phyloP scores from a whole-genome alignment of 176 grass and related monocot species.

The Avena eriantha region DNA sequence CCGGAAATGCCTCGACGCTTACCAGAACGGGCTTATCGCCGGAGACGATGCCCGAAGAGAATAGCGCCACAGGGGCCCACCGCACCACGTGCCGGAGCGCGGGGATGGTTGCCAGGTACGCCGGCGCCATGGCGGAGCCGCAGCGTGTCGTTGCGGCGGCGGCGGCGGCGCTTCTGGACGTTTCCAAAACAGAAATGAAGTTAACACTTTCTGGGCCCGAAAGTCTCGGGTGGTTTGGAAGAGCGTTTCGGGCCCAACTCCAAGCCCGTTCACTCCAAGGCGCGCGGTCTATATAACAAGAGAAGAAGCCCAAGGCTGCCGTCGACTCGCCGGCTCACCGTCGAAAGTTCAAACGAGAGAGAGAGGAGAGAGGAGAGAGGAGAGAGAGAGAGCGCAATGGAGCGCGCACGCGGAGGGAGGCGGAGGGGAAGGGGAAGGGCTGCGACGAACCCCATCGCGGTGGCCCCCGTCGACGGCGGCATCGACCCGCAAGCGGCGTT shows the following conservation, averaged over 20 bases:
- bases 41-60: slow-evolving; percentile 61
- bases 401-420: too few species aligned
- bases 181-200: background rate
- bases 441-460: background rate
- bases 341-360: background rate
- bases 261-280: background rate
- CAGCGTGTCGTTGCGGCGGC: background rate
- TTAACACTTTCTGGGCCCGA: background rate
- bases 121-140: slow-evolving; percentile 45
- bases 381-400: background rate
- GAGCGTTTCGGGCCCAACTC: background rate
- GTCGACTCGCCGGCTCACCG: slow-evolving; percentile 22
- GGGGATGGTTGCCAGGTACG: slow-evolving; percentile 23
- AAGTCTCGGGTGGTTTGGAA: background rate
- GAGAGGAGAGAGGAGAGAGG: background rate
- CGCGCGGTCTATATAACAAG: background rate
- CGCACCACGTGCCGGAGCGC: slow-evolving; percentile 34
- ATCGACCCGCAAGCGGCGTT: background rate
- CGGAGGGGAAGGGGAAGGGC: background rate
- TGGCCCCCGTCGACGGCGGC: background rate
- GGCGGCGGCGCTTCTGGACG: slow-evolving; percentile 33
- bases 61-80: slow-evolving; percentile 33
- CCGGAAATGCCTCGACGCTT: slow-evolving; percentile 20
- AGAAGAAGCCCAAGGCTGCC: background rate
- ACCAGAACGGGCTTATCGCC: slow-evolving; percentile 78